These are phyloP conservation scores for Claviceps capensis DNA, from an alignment of 2,329 filamentous ascomycete species.

Conservation along the genomic window DNA sequence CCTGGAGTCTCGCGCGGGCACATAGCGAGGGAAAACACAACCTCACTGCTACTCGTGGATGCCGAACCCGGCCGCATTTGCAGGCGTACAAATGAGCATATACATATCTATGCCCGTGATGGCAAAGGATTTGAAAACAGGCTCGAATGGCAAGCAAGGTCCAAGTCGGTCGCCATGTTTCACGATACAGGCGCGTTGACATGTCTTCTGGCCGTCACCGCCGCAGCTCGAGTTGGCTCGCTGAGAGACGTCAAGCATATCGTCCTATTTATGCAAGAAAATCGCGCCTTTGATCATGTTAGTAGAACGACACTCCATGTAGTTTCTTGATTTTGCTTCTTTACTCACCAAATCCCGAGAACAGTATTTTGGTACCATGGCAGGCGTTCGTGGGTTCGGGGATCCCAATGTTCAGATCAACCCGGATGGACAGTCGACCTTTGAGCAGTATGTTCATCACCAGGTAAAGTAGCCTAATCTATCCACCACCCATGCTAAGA, in stretches of 20 bases:
- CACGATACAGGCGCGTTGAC: not conserved
- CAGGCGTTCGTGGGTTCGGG: constrained; percentile 38
- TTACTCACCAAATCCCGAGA: not conserved
- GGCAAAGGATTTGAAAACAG: not conserved
- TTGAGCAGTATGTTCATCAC: constrained; percentile 30
- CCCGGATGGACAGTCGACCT: constrained; percentile 26
- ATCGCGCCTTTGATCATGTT: constrained; percentile 20
- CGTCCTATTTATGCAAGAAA: constrained; percentile 42
- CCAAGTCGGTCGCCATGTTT: not conserved
- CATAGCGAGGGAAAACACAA: not conserved
- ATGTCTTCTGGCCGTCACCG: constrained; percentile 8
- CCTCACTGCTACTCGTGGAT: not conserved
- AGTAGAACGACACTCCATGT: constrained; percentile 1
- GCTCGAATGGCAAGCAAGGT: not conserved
- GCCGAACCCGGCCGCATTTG: not conserved
- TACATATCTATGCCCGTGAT: not conserved
- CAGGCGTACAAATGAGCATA: not conserved
- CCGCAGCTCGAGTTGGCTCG: constrained; percentile 20
- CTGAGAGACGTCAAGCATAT: constrained; percentile 40
- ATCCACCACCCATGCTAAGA: not conserved
- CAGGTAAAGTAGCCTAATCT: not conserved
- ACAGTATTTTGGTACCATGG: constrained; percentile 42
- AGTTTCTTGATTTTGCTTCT: no score
- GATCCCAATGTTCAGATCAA: constrained; percentile 22
- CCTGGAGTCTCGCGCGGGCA: not conserved